Base-by-base conservation (phyloP, 768 basidiomycete genomes). In the Lactarius psammicola region DNA sequence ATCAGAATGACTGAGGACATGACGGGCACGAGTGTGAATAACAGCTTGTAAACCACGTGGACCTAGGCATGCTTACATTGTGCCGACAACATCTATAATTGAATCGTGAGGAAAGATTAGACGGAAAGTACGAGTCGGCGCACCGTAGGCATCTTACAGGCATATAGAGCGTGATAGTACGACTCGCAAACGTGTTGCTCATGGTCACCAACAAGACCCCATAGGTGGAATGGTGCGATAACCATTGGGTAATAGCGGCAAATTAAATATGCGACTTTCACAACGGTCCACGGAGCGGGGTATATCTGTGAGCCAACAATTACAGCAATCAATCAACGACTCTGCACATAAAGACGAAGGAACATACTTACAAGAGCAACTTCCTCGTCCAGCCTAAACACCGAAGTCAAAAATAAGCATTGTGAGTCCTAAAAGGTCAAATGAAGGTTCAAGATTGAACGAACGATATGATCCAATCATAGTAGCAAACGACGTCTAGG, bases 381-480 rank as follows among this genome's bases (percentile, higher is more conserved):
- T 59, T 69, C 68, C 11, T 64, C 13, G 36, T 69, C 68, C 2
- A 69, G 66, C 20, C 68, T 69, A 26, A 34, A 34, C 15, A 20
- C 44, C 42, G 9, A 34, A 9, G 23, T 23, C 18, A 51, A 42
- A 51, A 42, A 44, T 46, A 10, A 44, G 18, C 3, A 23, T 5
- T 46, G 4, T 5, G 23, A 33, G 31, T 26, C 9, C n/a, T n/a
- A n/a, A n/a, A 20, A 18, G 7, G 40, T 42, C 20, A 36, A n/a
- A 51, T 18, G 20, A 49, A 62, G 46, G 20, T 10, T 42, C 1
- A 55, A 36, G 11, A 26, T 49, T 42, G 28, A 17, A 69, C 69
- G 60, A 33, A 70, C 68, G 63, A 61, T 23, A 60, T 62, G 34
- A 69, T 33, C 69, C 69, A 70, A 55, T 70, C 69, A 63, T 70